Evolutionary conservation across 352 stramenopile genomes (phyloP).

Genomic region (Globisporangium rhizosaccharum): DNA sequence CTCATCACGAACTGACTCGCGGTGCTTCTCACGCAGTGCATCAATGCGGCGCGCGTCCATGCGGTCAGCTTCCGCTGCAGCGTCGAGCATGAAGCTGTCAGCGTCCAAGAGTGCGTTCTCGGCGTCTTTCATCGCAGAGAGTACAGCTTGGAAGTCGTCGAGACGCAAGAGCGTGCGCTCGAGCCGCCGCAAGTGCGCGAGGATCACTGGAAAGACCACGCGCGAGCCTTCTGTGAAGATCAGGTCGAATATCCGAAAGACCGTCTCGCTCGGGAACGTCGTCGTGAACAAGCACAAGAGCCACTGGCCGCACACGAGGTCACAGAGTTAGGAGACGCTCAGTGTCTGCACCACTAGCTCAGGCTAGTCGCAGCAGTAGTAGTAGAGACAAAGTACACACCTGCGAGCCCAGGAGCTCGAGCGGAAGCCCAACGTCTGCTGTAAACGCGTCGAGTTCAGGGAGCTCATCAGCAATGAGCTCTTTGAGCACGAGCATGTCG

Average conservation of each 20-base stretch:
- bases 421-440: constrained; percentile 63
- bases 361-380: too few relatives aligned
- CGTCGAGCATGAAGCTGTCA: constrained; percentile 51
- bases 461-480: constrained; percentile 80
- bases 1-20: constrained; percentile 53
- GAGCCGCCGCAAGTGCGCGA: constrained; percentile 67
- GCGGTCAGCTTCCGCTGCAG: constrained; percentile 34
- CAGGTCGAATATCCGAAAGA: constrained; percentile 85
- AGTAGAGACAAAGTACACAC: constrained; percentile 7
- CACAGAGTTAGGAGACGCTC: too few relatives aligned
- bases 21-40: constrained; percentile 44
- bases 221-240: constrained; percentile 78
- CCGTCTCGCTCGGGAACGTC: constrained; percentile 83
- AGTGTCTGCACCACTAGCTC: background rate
- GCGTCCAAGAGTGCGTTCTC: constrained; percentile 62
- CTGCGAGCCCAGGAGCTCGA: constrained; percentile 83
- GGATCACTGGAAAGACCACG: constrained; percentile 81
- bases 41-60: constrained; percentile 35
- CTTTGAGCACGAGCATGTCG: constrained; percentile 87
- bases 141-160: constrained; percentile 62
- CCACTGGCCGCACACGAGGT: constrained; percentile 40
- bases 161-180: constrained; percentile 42
- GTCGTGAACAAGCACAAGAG: constrained; percentile 89
- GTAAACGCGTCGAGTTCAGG: constrained; percentile 73
- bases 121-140: constrained; percentile 67